Evolutionary conservation across 129 eudicot species (phyloP), one percentile per base, ranked within the genome.

Genomic region (Chrysanthemum lavandulifolium): DNA sequence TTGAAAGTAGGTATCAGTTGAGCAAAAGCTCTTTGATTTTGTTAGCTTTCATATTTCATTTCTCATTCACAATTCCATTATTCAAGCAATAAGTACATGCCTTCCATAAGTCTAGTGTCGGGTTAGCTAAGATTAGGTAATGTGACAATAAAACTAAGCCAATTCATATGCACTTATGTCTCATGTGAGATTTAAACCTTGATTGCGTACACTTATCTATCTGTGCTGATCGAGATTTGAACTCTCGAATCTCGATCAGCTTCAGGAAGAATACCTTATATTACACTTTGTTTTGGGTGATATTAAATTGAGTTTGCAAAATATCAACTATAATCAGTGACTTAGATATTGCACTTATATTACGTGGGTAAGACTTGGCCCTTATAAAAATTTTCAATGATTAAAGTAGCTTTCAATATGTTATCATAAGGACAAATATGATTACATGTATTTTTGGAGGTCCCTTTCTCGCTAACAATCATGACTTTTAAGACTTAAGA

Each of bases 381-480:
- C 23, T 21, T 16, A 10, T 11, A 21, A 21, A 21, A 21, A 36
- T 31, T 36, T 23, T 68, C 51, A 29, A 61, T 10, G 33, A 25
- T 13, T 27, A 15, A 33, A 12, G 43, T 71, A 71, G 14, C 6
- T 16, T 12, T 56, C n/a, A 71, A 2, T 21, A 31, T 13, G 59
- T 57, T 55, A 33, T 4, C 21, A 55, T 33, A 16, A 60, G 18
- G 67, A 71, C 75, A 56, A 40, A 40, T 21, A 13, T 2, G 21
- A 6, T 29, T 3, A 40, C 13, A 57, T 13, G n/a, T 5, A 4
- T 71, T 57, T 57, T 57, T 57, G 56, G 3, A 71, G 68, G 50
- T 62, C 19, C 21, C 10, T 71, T 71, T 69, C 74, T 69, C 11
- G 23, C 15, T 14, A 57, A 57, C 75, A 71, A 68, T 13, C 16